Evolutionary conservation across 495 filamentous ascomycete species (phyloP).

Genomic region (Astrothelium macrocarpum): DNA sequence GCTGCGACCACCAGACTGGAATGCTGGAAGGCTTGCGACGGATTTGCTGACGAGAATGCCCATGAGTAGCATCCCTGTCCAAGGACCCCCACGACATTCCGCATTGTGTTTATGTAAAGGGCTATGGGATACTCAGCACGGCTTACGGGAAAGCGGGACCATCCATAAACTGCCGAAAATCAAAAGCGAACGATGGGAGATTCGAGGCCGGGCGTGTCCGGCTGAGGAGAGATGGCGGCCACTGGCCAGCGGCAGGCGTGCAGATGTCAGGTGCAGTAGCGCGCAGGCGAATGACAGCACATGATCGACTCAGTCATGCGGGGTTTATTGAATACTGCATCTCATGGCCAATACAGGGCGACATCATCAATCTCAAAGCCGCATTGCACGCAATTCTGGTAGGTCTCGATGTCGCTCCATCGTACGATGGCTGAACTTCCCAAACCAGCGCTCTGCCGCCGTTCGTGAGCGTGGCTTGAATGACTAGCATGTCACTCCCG

Average conservation of each 20-base stretch:
- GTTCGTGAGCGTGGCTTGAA: background rate
- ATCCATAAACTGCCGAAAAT: background rate
- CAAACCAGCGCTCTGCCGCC: background rate
- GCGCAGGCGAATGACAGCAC: conserved; percentile 1
- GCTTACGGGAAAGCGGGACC: background rate
- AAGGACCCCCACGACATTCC: background rate
- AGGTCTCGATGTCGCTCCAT: background rate
- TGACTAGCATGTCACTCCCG: conserved; percentile 6
- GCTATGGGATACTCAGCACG: background rate
- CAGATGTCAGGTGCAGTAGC: conserved; percentile 4
- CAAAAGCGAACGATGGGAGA: background rate
- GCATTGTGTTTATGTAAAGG: background rate
- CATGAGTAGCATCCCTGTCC: background rate
- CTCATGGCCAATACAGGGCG: background rate
- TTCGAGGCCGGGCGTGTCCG: background rate
- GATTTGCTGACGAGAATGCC: too few species aligned
- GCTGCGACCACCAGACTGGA: too few species aligned
- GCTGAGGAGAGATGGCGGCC: background rate
- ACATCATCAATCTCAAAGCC: background rate
- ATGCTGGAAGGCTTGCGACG: too few species aligned
- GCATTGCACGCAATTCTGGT: background rate
- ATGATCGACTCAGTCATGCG: background rate
- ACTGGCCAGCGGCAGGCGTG: background rate
- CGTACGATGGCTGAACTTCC: background rate
- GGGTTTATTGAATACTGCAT: conserved; percentile 5